phyloP scores from a whole-genome alignment of 225 moss, liverwort and hornwort species.

The Thuidium tamariscinum region DNA sequence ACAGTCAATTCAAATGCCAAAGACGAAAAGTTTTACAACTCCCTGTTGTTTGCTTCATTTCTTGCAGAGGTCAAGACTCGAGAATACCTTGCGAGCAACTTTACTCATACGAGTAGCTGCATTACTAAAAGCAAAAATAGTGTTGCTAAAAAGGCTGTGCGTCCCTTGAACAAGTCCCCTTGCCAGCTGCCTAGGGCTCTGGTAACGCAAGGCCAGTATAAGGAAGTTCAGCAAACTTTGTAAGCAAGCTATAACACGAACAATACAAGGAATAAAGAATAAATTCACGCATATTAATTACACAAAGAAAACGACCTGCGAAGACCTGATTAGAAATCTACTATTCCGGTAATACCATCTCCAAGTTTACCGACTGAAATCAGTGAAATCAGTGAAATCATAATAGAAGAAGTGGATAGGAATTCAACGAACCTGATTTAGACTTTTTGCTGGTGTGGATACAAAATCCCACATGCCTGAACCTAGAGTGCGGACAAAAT shows the following conservation, averaged over 20 bases:
- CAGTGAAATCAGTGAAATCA: not conserved
- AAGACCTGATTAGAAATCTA: not conserved
- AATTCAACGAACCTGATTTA: constrained; percentile 42
- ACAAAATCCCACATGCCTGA: constrained; percentile 98
- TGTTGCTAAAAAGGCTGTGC: constrained; percentile 79
- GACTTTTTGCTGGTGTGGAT: constrained; percentile 69
- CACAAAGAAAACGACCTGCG: not conserved
- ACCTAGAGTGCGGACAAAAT: constrained; percentile 74
- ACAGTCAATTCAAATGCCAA: not conserved
- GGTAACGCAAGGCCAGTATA: not conserved
- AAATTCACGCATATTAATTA: not conserved
- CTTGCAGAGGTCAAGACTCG: not conserved
- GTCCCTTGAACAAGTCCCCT: constrained; percentile 73
- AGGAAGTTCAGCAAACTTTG: not conserved
- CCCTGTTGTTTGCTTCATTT: not conserved
- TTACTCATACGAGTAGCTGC: constrained; percentile 95
- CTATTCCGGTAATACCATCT: not conserved
- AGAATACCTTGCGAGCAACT: constrained; percentile 84
- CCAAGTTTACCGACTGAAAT: not conserved
- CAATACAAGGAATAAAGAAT: not conserved
- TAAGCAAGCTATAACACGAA: not conserved
- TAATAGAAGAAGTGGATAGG: not conserved
- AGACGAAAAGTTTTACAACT: not conserved
- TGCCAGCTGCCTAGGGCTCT: constrained; percentile 79
- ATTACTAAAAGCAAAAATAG: constrained; percentile 89